A percentile compares a stretch with the other conserved stretches of the same genome.
Evolutionary conservation across 2,329 filamentous ascomycete genomes (phyloP).

Genomic region (Alternaria alternata): DNA sequence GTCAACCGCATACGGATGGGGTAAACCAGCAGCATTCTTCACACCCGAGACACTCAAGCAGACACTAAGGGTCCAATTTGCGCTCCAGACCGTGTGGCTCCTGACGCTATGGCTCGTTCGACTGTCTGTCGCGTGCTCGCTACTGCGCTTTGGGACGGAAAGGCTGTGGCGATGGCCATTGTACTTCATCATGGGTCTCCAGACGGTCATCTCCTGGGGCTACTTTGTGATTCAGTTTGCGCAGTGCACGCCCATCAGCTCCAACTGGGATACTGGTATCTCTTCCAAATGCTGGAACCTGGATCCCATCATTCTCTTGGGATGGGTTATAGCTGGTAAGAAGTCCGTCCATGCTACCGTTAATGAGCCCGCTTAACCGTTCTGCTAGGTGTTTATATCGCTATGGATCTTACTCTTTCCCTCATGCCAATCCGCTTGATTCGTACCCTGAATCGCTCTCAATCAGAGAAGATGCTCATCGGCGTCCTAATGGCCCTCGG

Average conservation of each 20-base stretch:
- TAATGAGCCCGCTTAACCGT: not conserved
- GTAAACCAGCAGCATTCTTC: slow-evolving; percentile 29
- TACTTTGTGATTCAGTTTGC: slow-evolving; percentile 39
- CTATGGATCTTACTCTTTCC: slow-evolving; percentile 38
- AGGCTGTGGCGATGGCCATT: slow-evolving; percentile 30
- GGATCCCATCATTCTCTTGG: slow-evolving; percentile 30
- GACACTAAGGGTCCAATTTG: slow-evolving; percentile 34
- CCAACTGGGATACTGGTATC: slow-evolving; percentile 33
- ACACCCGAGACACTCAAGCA: slow-evolving; percentile 18
- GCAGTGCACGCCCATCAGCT: slow-evolving; percentile 34
- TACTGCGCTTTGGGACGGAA: slow-evolving; percentile 32
- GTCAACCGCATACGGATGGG: slow-evolving; percentile 34
- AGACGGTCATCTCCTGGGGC: slow-evolving; percentile 28
- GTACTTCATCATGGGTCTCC: slow-evolving; percentile 34
- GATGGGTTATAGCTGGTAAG: slow-evolving; percentile 37
- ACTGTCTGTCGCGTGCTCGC: slow-evolving; percentile 35
- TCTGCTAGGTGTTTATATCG: slow-evolving; percentile 29
- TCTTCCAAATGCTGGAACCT: slow-evolving; percentile 34
- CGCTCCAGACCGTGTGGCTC: slow-evolving; percentile 36
- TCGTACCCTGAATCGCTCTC: slow-evolving; percentile 29
- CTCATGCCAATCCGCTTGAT: slow-evolving; percentile 38
- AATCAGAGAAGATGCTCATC: slow-evolving; percentile 36
- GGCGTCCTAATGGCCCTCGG: slow-evolving; percentile 34
- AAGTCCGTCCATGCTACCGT: not conserved
- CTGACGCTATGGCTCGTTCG: slow-evolving; percentile 33